Conservation (phyloP, 306 rosid species). For the Ormosia emarginata region DNA sequence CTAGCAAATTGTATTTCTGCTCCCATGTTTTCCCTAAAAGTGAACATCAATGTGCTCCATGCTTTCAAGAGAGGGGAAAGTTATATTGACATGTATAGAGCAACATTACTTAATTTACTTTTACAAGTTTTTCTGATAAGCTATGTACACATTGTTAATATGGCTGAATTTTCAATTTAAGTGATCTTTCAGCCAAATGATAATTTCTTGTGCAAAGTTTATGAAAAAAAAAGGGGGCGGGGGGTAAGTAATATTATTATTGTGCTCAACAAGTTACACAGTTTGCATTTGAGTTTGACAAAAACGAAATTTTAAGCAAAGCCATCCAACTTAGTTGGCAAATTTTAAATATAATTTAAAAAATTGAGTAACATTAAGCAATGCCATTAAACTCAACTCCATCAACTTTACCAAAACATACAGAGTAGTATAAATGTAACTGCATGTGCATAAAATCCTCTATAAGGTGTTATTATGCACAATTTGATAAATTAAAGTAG, state of each 20-base stretch:
- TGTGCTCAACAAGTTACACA: not conserved
- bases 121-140: not conserved
- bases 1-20: not conserved
- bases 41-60: constrained; percentile 15
- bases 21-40: not conserved
- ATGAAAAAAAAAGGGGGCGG: no score
- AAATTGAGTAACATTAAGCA: not conserved
- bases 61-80: not conserved
- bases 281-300: not conserved
- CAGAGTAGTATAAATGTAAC: no score
- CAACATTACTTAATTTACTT: not conserved
- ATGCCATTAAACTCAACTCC: no score
- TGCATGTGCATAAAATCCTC: no score
- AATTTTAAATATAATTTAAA: not conserved
- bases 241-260: not conserved
- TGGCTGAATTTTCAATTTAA: not conserved
- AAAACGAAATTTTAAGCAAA: not conserved
- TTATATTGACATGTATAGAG: not conserved
- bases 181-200: not conserved
- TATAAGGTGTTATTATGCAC: no score
- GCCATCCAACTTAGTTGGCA: not conserved
- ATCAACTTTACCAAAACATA: no score
- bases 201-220: not conserved
- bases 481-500: no score
- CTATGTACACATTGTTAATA: not conserved